phyloP scores from a whole-genome alignment of 140 eudicot genomes.

The Ambrosia hybrid region DNA sequence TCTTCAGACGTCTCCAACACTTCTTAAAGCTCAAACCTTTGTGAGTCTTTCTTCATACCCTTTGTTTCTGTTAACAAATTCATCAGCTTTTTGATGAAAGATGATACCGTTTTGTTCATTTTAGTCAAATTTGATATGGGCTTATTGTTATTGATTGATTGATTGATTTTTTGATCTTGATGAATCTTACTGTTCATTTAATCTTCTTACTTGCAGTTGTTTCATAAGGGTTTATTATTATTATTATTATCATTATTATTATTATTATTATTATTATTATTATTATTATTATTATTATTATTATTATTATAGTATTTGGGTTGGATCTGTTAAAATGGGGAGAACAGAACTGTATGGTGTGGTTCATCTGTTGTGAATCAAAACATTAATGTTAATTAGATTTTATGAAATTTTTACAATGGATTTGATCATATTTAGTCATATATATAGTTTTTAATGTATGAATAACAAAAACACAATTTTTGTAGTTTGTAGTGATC shows the following conservation, averaged over 20 bases:
- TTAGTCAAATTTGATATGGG: conserved; percentile 13
- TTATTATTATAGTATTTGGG: too few species aligned
- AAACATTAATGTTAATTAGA: not conserved
- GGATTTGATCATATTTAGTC: not conserved
- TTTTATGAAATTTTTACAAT: too few species aligned
- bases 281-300: not conserved
- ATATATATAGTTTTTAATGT: not conserved
- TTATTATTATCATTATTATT: too few species aligned
- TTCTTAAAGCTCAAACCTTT: not conserved
- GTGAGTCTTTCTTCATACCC: conserved; percentile 27
- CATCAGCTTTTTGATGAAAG: conserved; percentile 7
- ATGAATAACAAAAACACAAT: not conserved
- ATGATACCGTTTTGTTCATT: conserved; percentile 23
- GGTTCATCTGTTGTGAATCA: not conserved
- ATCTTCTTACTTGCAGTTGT: not conserved
- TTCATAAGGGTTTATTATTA: not conserved
- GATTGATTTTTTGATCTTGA: conserved; percentile 17
- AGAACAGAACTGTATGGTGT: conserved; percentile 9
- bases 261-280: too few species aligned
- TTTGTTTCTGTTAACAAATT: conserved; percentile 6
- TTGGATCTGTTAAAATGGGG: conserved; percentile 19
- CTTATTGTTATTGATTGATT: not conserved
- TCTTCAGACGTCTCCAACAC: conserved; percentile 20
- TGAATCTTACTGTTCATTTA: not conserved
- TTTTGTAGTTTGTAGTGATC: not conserved